phyloP scores from a whole-genome alignment of 352 stramenopile species.

The Phytopythium chamaehyphon region DNA sequence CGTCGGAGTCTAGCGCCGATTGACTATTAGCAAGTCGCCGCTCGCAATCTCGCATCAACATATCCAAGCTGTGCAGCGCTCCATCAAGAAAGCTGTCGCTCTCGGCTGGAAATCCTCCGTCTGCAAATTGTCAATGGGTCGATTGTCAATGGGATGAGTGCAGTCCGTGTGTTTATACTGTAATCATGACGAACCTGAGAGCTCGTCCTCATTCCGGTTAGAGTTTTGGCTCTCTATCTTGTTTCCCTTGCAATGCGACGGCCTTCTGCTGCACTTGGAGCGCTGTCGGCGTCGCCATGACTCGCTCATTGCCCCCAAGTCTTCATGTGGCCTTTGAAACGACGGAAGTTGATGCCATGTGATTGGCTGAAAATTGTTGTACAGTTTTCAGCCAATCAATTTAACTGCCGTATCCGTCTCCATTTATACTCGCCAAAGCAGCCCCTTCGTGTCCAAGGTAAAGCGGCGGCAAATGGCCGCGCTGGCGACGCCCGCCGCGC shows the following conservation, averaged over 20 bases:
- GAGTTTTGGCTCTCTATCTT: too few relatives aligned
- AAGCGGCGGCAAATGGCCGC: neutral
- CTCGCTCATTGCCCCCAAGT: too few relatives aligned
- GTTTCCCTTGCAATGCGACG: too few relatives aligned
- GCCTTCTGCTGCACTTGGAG: too few relatives aligned
- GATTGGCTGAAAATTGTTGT: too few relatives aligned
- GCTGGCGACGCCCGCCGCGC: neutral
- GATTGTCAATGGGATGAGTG: neutral
- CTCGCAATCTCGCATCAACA: neutral
- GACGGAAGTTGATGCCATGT: too few relatives aligned
- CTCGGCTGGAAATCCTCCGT: neutral
- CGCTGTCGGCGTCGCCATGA: too few relatives aligned
- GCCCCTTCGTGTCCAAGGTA: slow-evolving; percentile 1
- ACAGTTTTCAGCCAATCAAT: neutral
- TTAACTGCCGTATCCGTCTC: slow-evolving; percentile 5
- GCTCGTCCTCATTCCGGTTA: too few relatives aligned
- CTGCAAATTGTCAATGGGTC: neutral
- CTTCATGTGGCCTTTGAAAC: too few relatives aligned
- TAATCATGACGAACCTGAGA: too few relatives aligned
- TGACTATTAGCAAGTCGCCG: neutral
- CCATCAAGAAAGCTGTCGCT: slow-evolving; percentile 5
- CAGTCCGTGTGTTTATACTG: neutral
- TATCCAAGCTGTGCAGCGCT: neutral
- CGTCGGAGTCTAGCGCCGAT: neutral
- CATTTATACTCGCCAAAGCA: slow-evolving; percentile 1